These are phyloP conservation scores for Coniosporium apollinis DNA, from an alignment of 495 filamentous ascomycete species.

Conservation along the genomic window DNA sequence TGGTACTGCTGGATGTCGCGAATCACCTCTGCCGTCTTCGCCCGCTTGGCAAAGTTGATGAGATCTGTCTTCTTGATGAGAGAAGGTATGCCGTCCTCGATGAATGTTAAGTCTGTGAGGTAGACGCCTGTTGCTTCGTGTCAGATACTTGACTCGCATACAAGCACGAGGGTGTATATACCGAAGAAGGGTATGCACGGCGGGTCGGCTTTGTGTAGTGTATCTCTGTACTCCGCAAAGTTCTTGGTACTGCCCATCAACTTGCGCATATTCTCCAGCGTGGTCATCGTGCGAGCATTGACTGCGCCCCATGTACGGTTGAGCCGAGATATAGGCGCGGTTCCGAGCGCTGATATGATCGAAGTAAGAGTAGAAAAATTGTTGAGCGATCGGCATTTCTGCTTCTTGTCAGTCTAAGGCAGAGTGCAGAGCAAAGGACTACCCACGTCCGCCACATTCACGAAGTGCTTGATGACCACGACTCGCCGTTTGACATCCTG, in stretches of 20 bases:
- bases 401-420: conserved; percentile 2
- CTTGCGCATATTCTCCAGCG: conserved; percentile 77
- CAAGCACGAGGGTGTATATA: conserved; percentile 28
- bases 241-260: conserved; percentile 98
- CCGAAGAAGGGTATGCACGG: conserved; percentile 98
- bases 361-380: conserved; percentile 98
- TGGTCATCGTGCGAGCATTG: conserved; percentile 58
- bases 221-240: conserved; percentile 90
- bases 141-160: conserved; percentile 1
- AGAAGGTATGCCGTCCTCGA: conserved; percentile 93
- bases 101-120: conserved; percentile 94
- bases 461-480: conserved; percentile 96
- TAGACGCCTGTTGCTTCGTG: conserved; percentile 54
- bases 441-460: conserved; percentile 82
- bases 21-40: conserved; percentile 95
- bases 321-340: conserved; percentile 85
- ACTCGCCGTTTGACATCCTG: conserved; percentile 87
- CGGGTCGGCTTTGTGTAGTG: conserved; percentile 78
- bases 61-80: conserved; percentile 85
- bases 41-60: conserved; percentile 96
- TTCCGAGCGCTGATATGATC: conserved; percentile 88
- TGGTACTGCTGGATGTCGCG: conserved; percentile 97
- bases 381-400: conserved; percentile 90
- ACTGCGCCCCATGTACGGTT: conserved; percentile 91
- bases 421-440: too few relatives aligned